Evolutionary conservation across 345 rosid genomes (phyloP).

Genomic region (Jatropha curcas): DNA sequence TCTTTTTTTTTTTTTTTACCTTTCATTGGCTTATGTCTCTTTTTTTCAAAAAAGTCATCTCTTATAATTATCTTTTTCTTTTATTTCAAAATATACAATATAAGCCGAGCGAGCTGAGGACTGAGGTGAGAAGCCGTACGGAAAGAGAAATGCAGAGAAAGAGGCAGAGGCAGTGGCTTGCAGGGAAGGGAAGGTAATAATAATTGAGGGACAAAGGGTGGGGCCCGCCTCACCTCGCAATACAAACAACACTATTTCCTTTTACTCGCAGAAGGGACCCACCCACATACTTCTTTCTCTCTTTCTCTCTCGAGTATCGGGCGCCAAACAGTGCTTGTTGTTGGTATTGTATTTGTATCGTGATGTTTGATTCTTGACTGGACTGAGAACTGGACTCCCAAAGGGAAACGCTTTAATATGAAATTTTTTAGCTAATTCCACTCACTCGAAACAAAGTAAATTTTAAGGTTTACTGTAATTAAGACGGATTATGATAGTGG

Average conservation of each 20-base stretch:
- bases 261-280: constrained; percentile 9
- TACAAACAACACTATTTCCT: too few species aligned
- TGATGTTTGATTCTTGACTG: background rate
- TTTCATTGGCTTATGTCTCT: too few species aligned
- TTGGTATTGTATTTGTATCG: background rate
- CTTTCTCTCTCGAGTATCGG: constrained; percentile 23
- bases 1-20: too few species aligned
- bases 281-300: background rate
- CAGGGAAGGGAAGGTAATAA: constrained; percentile 25
- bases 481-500: background rate
- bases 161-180: constrained; percentile 19
- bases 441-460: constrained; percentile 2
- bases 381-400: background rate
- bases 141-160: background rate
- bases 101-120: background rate
- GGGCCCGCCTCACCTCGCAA: background rate
- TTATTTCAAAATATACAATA: background rate
- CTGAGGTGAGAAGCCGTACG: background rate
- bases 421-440: too few species aligned
- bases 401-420: background rate
- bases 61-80: too few species aligned
- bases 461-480: constrained; percentile 14
- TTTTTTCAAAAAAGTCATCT: too few species aligned
- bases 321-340: constrained; percentile 21
- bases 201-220: constrained; percentile 3